Evolutionary conservation across 2,329 filamentous ascomycete species (phyloP).

Genomic region (Penicillium sp.): DNA sequence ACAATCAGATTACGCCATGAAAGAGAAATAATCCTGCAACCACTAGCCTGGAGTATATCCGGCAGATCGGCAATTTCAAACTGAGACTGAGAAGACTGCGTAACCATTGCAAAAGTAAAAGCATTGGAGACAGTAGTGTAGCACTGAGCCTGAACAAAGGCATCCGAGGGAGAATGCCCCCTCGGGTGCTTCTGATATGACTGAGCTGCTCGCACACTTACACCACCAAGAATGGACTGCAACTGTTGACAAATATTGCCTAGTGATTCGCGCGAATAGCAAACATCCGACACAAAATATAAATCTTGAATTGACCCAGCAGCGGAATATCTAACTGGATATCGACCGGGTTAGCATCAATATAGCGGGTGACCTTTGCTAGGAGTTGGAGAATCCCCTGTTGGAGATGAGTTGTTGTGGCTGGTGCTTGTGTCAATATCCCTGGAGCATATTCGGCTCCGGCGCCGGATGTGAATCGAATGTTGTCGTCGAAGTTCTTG

Average conservation of each 20-base stretch:
- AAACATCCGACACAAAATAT: conserved; percentile 66
- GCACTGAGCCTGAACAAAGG: conserved; percentile 64
- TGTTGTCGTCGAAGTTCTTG: conserved; percentile 67
- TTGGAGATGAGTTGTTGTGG: conserved; percentile 35
- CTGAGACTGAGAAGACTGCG: conserved; percentile 59
- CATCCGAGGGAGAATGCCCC: conserved; percentile 58
- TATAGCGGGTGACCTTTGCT: conserved; percentile 68
- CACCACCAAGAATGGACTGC: conserved; percentile 54
- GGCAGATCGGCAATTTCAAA: conserved; percentile 67
- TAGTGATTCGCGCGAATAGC: conserved; percentile 57
- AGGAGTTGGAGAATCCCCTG: conserved; percentile 56
- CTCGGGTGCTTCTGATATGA: conserved; percentile 63
- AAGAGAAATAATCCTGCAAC: conserved; percentile 51
- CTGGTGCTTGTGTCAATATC: conserved; percentile 53
- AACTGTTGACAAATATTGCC: conserved; percentile 57
- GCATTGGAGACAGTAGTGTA: conserved; percentile 67
- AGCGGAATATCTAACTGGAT: conserved; percentile 75
- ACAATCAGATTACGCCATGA: conserved; percentile 2
- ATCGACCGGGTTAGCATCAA: conserved; percentile 75
- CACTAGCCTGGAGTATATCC: conserved; percentile 59
- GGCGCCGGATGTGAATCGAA: conserved; percentile 70
- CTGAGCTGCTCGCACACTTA: conserved; percentile 57
- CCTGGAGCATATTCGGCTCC: conserved; percentile 67
- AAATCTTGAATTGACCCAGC: conserved; percentile 73
- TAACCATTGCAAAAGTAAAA: conserved; percentile 68